Base-by-base conservation (phyloP, 2,329 filamentous ascomycete species). In the Stagonosporopsis rhizophila region DNA sequence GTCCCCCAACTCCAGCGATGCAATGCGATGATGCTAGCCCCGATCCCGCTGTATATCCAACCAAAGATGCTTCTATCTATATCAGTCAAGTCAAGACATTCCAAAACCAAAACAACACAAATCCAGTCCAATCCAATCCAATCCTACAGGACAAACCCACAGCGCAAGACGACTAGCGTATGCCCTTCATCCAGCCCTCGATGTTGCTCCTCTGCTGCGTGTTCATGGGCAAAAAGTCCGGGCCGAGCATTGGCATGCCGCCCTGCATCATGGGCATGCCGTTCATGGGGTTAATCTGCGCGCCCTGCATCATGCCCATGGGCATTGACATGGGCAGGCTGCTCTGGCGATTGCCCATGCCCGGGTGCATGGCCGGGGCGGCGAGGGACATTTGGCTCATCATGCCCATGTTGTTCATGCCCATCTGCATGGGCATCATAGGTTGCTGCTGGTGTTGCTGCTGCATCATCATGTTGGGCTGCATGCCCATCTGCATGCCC, bases 401-500 rank as follows among this genome's bases (percentile, higher is more conserved):
- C 38, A 41, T 41, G 45, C 28, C 17, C 56, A 54, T 59, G 58
- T 30, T 30, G 27, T 30, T 61, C 58, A 64, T 62, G 38, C 44
- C 58, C 38, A 55, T 52, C 23, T 50, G 41, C 53, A 56, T 56
- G 32, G 57, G 60, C 52, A 61, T 60, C 23, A 28, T 41, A 12
- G 39, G 27, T 8, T 20, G 47, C 19, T 44, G 17, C 39, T 46
- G n/a, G 34, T 17, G 22, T 7, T 17, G 19, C 52, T 52, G 32
- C 4, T 4, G 6, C 38, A 25, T 23, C 20, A 25, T 23, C 30
- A 59, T 59, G 34, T 27, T 25, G 23, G 40, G 44, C 15, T 49
- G 49, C 34, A 58, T 44, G 22, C 9, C 11, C 32, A 38, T 38
- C 22, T 44, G 28, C 46, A 49, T 41, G 37, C 12, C 14, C 48